phyloP scores from a whole-genome alignment of 176 grass and related monocot species.

The Rhynchospora tenuis region DNA sequence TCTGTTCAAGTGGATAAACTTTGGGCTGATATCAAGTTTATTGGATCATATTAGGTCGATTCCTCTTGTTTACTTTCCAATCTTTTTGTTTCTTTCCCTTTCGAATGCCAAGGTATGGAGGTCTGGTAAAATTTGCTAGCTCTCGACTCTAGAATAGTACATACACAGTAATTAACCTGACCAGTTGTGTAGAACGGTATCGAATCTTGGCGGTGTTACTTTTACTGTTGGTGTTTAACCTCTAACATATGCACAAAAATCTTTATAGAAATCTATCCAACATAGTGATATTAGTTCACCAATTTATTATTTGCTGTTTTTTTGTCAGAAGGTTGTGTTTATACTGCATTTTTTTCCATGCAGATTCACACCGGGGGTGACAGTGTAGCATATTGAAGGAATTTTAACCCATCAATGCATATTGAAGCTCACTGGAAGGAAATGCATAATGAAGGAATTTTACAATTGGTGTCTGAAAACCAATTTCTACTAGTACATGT shows the following conservation, averaged over 20 bases:
- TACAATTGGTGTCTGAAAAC: no score
- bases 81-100: background rate
- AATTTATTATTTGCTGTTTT: background rate
- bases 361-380: constrained; percentile 58
- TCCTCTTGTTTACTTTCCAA: background rate
- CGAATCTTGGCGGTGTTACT: background rate
- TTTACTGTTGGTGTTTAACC: background rate
- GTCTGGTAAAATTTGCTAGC: background rate
- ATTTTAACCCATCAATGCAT: no score
- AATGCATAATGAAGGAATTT: no score
- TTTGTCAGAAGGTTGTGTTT: background rate
- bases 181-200: background rate
- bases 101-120: background rate
- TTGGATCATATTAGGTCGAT: background rate
- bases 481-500: no score
- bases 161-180: background rate
- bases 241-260: background rate
- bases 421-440: no score
- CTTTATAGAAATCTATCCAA: background rate
- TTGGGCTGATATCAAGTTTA: constrained; percentile 6
- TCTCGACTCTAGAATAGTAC: background rate
- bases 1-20: background rate
- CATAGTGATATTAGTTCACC: background rate
- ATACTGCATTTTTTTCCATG: constrained; percentile 17
- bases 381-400: constrained; percentile 36